Evolutionary conservation across 495 filamentous ascomycete genomes (phyloP), one percentile per base, ranked within the genome.

Genomic region (Staphylotrichum longicolle): DNA sequence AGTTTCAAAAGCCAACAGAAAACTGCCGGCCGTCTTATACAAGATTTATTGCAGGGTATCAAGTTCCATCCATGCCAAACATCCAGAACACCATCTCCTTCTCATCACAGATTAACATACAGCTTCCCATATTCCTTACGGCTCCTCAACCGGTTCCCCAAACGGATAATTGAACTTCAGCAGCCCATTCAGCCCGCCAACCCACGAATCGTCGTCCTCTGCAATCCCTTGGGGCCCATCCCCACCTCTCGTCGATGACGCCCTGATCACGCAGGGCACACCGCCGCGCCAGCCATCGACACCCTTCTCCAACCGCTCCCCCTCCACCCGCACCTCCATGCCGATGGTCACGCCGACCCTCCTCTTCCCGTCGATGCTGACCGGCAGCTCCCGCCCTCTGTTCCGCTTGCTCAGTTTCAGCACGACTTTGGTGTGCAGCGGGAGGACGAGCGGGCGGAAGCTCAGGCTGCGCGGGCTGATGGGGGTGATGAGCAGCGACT

Each of bases 131-230:
- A 6, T 39, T 39, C 37, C 20, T 65, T 62, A 68, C 6, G 57
- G 61, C 44, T 57, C 47, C 20, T 66, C 64, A 8, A 54, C 54
- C 30, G 60, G 54, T 46, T 96, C 91, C 0, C 94, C 94, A 78
- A 98, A 97, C 3, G 95, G 92, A 77, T 96, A 89, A 72, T 98
- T 98, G 68, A 98, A 98, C 77, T 98, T 98, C 68, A 98, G 77
- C 66, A 98, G 70, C 52, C 90, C 90, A 74, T 97, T 98, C 74
- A 98, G 74, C 7, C 95, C 94, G 1, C 93, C 94, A 14, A 98
- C 94, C 95, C 95, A 98, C 12, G 91, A 90, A 72, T 98, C 94
- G 64, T 87, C 86, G 66, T 88, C 87, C 68, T 88, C 83, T 1
- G 78, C 79, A 57, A 74, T 69, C 3, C 84, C 83, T 14, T 71